A percentile compares a stretch with the other conserved stretches of the same genome.
Conservation (phyloP, 1,284 basidiomycete genomes). For the Pisolithus thermaeus region DNA sequence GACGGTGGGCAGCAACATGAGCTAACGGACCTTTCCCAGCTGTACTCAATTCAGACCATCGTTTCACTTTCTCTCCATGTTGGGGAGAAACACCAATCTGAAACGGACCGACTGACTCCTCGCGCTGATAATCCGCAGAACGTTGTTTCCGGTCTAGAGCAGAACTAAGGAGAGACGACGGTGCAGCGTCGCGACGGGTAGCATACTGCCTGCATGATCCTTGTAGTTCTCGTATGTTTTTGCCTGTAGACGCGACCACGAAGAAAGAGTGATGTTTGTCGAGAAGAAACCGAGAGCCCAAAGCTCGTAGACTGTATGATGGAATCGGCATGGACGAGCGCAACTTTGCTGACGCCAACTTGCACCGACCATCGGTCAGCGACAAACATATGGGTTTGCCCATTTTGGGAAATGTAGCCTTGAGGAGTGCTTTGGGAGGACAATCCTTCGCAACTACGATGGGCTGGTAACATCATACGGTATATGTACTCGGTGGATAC, state of each 20-base stretch:
- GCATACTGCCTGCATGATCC: conserved; percentile 35
- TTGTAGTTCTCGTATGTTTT: not conserved
- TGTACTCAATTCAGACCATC: conserved; percentile 79
- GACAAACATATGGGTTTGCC: too few relatives aligned
- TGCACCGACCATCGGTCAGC: too few relatives aligned
- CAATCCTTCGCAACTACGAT: too few relatives aligned
- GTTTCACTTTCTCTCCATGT: conserved; percentile 54
- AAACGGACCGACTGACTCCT: conserved; percentile 76
- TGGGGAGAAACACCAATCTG: conserved; percentile 66
- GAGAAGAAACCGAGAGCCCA: not conserved
- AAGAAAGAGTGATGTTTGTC: not conserved
- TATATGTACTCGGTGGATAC: too few relatives aligned
- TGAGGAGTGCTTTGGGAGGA: too few relatives aligned
- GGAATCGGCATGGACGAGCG: too few relatives aligned
- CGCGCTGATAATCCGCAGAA: conserved; percentile 30
- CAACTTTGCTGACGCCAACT: too few relatives aligned
- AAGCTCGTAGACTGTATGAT: not conserved
- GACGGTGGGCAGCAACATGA: not conserved
- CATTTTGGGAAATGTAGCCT: too few relatives aligned
- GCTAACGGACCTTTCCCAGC: conserved; percentile 71
- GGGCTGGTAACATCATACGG: too few relatives aligned
- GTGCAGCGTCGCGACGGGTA: conserved; percentile 41
- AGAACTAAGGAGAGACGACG: conserved; percentile 56
- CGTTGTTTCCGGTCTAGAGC: conserved; percentile 59
- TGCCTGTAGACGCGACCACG: not conserved